A percentile compares a stretch with the other conserved stretches of the same genome.
phyloP scores from a whole-genome alignment of 2,329 filamentous ascomycete genomes.

The Colletotrichum cordylinicola region DNA sequence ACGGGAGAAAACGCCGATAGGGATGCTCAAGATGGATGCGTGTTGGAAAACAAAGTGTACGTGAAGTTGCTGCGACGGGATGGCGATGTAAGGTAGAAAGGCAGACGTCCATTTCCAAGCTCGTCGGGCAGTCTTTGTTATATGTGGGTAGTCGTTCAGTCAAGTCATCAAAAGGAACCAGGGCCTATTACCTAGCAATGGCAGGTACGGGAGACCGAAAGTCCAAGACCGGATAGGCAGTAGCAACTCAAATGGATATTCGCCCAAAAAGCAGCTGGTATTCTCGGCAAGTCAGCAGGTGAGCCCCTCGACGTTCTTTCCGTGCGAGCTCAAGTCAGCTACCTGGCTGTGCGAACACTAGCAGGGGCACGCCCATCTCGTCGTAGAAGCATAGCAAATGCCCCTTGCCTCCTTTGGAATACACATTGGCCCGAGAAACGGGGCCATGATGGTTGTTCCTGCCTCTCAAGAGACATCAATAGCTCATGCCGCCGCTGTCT shows the following conservation, averaged over 20 bases:
- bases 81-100: not conserved
- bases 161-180: not conserved
- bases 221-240: not conserved
- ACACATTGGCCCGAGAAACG: not conserved
- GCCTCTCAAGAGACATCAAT: not conserved
- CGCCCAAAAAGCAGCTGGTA: not conserved
- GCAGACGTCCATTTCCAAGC: not conserved
- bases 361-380: not conserved
- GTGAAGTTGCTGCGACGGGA: too few relatives aligned
- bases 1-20: too few relatives aligned
- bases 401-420: not conserved
- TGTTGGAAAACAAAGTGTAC: too few relatives aligned
- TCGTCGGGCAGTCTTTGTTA: not conserved
- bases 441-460: not conserved
- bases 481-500: not conserved
- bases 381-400: not conserved
- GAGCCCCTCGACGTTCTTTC: not conserved
- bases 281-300: not conserved
- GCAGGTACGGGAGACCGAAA: not conserved
- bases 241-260: not conserved
- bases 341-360: not conserved
- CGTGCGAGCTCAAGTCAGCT: not conserved
- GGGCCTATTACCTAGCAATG: not conserved
- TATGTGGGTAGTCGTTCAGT: not conserved
- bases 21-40: too few relatives aligned